Percentiles rank a stretch among this genome's conserved stretches.
These are phyloP conservation scores for Lolium perenne DNA, from an alignment of 176 grass and related monocot species.

Conservation along the genomic window DNA sequence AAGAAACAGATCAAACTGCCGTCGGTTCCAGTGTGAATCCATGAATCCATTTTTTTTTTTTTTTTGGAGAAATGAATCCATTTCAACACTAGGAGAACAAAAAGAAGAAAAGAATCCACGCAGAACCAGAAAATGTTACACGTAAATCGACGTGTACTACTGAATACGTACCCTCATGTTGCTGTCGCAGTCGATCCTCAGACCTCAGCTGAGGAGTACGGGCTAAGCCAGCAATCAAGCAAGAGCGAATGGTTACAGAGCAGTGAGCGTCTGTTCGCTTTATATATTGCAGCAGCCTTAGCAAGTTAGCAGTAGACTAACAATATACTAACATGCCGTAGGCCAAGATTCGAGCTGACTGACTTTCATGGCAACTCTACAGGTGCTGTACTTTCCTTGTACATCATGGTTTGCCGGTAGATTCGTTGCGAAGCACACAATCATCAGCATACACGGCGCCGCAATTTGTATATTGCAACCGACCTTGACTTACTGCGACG, in stretches of 20 bases:
- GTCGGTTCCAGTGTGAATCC: too few species aligned
- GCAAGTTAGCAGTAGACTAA: too few species aligned
- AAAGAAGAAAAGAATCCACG: neutral
- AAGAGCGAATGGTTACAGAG: neutral
- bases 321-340: neutral
- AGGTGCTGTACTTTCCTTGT: neutral
- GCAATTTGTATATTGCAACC: neutral
- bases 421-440: neutral
- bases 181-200: neutral
- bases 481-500: neutral
- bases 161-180: conserved; percentile 31
- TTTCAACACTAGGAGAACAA: too few species aligned
- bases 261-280: neutral
- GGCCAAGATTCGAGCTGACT: neutral
- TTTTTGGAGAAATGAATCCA: too few species aligned
- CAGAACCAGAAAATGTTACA: neutral
- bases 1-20: too few species aligned
- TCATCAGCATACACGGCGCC: neutral
- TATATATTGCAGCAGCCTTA: neutral
- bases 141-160: too few species aligned
- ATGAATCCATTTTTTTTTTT: too few species aligned
- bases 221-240: neutral
- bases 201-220: neutral
- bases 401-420: neutral
- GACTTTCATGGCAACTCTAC: conserved; percentile 33